These are phyloP conservation scores for Saccharum hybrid DNA, from an alignment of 202 grass and related monocot species.

Conservation along the genomic window DNA sequence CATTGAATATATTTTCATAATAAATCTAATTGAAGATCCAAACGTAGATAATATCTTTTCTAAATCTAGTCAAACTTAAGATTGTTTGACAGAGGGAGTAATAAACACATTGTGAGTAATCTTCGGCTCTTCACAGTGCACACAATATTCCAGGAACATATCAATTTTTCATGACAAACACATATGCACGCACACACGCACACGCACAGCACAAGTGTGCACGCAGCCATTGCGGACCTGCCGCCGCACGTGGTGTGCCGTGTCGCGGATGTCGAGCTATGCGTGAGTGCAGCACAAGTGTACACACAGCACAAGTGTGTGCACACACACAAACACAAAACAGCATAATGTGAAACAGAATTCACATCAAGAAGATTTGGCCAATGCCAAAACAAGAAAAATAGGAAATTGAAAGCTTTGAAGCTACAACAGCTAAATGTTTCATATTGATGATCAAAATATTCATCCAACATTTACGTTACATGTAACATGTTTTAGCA, in stretches of 20 bases:
- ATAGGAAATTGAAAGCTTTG: neutral
- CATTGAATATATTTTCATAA: neutral
- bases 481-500: neutral
- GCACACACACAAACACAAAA: neutral
- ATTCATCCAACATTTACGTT: neutral
- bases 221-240: too few species aligned
- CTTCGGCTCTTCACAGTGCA: neutral
- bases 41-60: neutral
- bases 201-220: neutral
- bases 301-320: neutral
- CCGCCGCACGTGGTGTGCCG: too few species aligned
- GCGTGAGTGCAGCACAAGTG: neutral
- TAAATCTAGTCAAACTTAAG: neutral
- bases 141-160: constrained; percentile 3
- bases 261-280: too few species aligned
- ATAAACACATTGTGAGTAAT: neutral
- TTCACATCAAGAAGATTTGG: neutral
- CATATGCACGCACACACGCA: neutral
- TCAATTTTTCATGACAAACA: neutral
- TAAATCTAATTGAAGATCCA: neutral
- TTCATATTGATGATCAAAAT: constrained; percentile 20
- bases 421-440: constrained; percentile 16
- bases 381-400: neutral
- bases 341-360: neutral
- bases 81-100: neutral